Conservation (phyloP, 352 stramenopile species). For the Phytophthora aleatoria region DNA sequence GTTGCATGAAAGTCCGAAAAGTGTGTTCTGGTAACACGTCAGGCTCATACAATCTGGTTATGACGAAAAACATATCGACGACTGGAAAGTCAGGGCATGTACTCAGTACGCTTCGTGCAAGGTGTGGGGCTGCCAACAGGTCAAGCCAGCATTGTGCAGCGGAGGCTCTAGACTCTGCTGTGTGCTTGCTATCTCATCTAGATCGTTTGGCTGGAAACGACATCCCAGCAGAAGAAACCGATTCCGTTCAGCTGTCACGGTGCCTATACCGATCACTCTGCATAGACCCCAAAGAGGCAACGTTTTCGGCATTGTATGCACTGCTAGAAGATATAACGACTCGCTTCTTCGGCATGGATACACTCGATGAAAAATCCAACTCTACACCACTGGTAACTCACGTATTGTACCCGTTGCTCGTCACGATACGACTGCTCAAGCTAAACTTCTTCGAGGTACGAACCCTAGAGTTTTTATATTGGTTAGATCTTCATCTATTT, state of each 20-base stretch:
- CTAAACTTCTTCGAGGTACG: slow-evolving; percentile 90
- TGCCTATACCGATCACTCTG: slow-evolving; percentile 80
- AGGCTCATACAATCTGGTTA: slow-evolving; percentile 49
- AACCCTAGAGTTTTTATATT: background rate
- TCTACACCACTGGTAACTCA: slow-evolving; percentile 31
- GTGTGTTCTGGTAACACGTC: slow-evolving; percentile 40
- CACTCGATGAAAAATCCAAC: slow-evolving; percentile 21
- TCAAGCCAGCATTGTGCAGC: slow-evolving; percentile 52
- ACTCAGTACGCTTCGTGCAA: slow-evolving; percentile 53
- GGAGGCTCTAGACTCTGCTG: slow-evolving; percentile 59
- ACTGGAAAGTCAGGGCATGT: slow-evolving; percentile 59
- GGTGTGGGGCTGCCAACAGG: slow-evolving; percentile 37
- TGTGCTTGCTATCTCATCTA: slow-evolving; percentile 81
- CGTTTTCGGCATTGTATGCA: slow-evolving; percentile 63
- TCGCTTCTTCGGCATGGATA: slow-evolving; percentile 29
- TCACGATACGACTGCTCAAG: slow-evolving; percentile 79
- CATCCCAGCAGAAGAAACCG: slow-evolving; percentile 69
- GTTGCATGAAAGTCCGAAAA: slow-evolving; percentile 36
- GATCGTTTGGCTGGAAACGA: slow-evolving; percentile 80
- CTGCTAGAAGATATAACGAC: slow-evolving; percentile 52
- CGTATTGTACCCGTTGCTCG: slow-evolving; percentile 74
- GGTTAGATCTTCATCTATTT: no score
- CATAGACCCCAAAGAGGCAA: slow-evolving; percentile 78
- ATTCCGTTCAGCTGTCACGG: slow-evolving; percentile 80
- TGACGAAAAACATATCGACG: slow-evolving; percentile 56